Evolutionary conservation across 1,284 basidiomycete genomes (phyloP), one percentile per base, ranked within the genome.

Genomic region (Trichosporon sp.): DNA sequence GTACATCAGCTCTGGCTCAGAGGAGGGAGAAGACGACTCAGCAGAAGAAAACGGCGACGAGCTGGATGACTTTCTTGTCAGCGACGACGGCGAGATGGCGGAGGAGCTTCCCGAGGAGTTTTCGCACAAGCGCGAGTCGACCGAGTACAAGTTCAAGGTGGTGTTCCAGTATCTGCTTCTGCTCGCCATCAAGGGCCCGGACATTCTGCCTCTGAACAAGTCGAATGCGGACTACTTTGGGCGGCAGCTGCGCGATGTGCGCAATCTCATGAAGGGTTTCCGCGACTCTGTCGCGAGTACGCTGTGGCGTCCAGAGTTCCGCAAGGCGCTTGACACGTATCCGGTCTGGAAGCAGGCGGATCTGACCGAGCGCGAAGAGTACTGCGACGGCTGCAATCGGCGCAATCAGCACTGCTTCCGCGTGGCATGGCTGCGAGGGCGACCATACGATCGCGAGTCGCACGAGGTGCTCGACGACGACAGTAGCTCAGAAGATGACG

Each of bases 161-260:
- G 84, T 93, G 33, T 92, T 90, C 70, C 91, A 94, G 73, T 85
- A 92, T 44, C 88, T 92, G 69, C 88, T 92, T 2, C 88, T 92
- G 69, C 81, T 93, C 44, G 88, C 88, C 25, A 86, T 91, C 29
- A 84, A 81, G 56, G 69, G 66, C 7, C 56, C 67, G 0, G 59
- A 59, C n/a, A 56, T 69, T 3, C 54, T 76, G 14, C 72, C 73
- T 0, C 66, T 78, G 4, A 58, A 44, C 16, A 67, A 67, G 13
- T 67, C 71, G 19, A 36, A 65, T 1, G 61, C 63, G 10, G 60
- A 66, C 3, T 78, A 78, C 67, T 72, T 77, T 57, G 23, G 44
- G 5, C 74, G 52, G 9, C 36, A 29, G n/a, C 54, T 58, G 25
- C n/a, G 8, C n/a, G 46, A 36, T 23, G 10, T 65, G 25, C 25